phyloP scores from a whole-genome alignment of 2,329 filamentous ascomycete species.

The Teratosphaeria destructans region DNA sequence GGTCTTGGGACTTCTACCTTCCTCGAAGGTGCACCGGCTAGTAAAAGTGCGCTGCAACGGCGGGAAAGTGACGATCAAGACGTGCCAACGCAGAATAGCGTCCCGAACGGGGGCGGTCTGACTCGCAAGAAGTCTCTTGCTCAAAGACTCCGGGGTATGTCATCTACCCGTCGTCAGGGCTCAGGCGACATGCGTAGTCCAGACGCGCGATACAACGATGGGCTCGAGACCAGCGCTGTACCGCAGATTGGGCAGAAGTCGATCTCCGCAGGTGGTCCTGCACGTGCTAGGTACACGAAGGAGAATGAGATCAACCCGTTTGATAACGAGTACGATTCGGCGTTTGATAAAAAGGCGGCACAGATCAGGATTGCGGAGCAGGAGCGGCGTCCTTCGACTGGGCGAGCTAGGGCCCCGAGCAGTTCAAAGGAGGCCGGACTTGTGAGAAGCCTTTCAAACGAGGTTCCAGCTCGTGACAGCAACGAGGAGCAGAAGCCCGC shows the following conservation, averaged over 20 bases:
- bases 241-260: conserved; percentile 13
- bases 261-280: conserved; percentile 32
- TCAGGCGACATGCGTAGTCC: conserved; percentile 30
- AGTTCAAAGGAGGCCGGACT: conserved; percentile 53
- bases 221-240: conserved; percentile 1
- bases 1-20: conserved; percentile 93
- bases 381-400: conserved; percentile 15
- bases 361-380: conserved; percentile 45
- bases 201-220: conserved; percentile 41
- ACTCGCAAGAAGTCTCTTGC: conserved; percentile 90
- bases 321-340: conserved; percentile 58
- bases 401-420: conserved; percentile 36
- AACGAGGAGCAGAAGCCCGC: conserved; percentile 24
- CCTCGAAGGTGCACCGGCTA: conserved; percentile 83
- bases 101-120: conserved; percentile 45
- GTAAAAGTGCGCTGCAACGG: conserved; percentile 65
- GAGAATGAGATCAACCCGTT: conserved; percentile 59
- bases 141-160: conserved; percentile 80
- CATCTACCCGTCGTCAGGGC: conserved; percentile 51
- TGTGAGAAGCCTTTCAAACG: conserved; percentile 47
- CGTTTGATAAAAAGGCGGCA: conserved; percentile 54
- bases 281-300: conserved; percentile 25
- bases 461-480: conserved; percentile 13
- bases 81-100: conserved; percentile 20
- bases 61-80: conserved; percentile 57